phyloP scores from a whole-genome alignment of 345 rosid genomes.

The Sisymbrium altissimum region DNA sequence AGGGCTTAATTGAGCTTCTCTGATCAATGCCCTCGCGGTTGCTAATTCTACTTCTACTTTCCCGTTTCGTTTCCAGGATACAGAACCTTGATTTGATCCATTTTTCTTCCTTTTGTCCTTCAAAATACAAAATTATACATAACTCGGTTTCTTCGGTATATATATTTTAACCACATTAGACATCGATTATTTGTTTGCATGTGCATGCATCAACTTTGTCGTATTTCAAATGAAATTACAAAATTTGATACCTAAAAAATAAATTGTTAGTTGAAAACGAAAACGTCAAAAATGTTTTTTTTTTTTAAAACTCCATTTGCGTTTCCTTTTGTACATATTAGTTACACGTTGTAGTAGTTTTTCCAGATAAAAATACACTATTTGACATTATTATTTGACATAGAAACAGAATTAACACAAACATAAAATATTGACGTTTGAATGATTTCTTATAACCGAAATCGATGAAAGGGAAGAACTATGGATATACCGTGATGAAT shows the following conservation, averaged over 20 bases:
- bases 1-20: conserved; percentile 32
- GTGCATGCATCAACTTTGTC: background rate
- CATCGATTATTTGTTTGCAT: background rate
- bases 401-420: background rate
- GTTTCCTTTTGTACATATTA: background rate
- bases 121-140: background rate
- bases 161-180: background rate
- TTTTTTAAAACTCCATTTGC: background rate
- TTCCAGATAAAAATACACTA: background rate
- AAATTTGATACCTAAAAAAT: background rate
- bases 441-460: background rate
- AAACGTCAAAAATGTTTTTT: too few relatives aligned
- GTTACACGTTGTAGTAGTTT: too few relatives aligned
- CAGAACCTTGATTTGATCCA: conserved; percentile 6
- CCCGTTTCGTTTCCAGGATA: conserved; percentile 27
- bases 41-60: conserved; percentile 44
- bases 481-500: conserved; percentile 18
- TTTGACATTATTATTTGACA: background rate
- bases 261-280: background rate
- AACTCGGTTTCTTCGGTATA: background rate
- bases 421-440: background rate
- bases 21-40: conserved; percentile 50
- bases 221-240: background rate
- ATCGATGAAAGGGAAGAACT: background rate
- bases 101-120: conserved; percentile 25